A percentile compares a stretch with the other conserved stretches of the same genome.
phyloP scores from a whole-genome alignment of 176 grass and related monocot genomes.

The Triticum dicoccoides region DNA sequence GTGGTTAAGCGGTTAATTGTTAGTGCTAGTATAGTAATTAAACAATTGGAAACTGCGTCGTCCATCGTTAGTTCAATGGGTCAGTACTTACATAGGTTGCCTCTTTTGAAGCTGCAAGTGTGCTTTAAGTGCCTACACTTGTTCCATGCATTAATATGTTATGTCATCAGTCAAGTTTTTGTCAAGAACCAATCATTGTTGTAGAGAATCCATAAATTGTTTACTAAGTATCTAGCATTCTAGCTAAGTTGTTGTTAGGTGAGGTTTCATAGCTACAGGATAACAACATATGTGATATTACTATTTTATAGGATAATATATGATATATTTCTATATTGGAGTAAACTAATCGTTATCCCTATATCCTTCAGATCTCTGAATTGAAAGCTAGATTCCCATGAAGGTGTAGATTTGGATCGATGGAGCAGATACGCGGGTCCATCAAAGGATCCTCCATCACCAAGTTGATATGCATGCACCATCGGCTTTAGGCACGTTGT shows the following conservation, averaged over 20 bases:
- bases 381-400: conserved; percentile 7
- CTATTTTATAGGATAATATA: no score
- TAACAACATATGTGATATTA: neutral
- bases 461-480: conserved; percentile 27
- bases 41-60: neutral
- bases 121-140: neutral
- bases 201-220: neutral
- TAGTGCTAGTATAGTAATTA: neutral
- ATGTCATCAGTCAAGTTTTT: neutral
- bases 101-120: neutral
- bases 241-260: conserved; percentile 2
- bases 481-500: conserved; percentile 19
- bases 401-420: conserved; percentile 5
- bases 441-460: conserved; percentile 6
- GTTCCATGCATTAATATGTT: neutral
- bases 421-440: conserved; percentile 17
- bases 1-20: conserved; percentile 18
- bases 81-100: neutral
- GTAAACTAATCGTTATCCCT: neutral
- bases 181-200: neutral
- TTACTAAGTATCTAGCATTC: neutral
- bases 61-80: neutral
- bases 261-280: neutral
- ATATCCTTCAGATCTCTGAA: neutral
- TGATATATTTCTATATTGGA: no score